Percentiles rank a stretch among this genome's conserved stretches.
Evolutionary conservation across 495 filamentous ascomycete genomes (phyloP).

Genomic region (Aspergillus heteromorphus): DNA sequence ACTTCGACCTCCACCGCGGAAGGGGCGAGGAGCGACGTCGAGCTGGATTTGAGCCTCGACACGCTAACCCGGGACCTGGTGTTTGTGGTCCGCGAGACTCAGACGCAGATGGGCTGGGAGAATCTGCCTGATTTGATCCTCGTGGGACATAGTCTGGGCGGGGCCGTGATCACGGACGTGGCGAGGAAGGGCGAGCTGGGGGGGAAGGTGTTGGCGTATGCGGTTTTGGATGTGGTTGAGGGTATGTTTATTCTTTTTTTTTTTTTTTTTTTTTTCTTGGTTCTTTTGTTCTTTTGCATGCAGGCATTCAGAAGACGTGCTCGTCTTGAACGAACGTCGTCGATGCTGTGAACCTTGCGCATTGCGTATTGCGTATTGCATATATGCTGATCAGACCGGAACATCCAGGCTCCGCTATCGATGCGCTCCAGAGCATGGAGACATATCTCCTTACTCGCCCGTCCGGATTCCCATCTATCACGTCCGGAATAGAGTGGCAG

Average conservation of each 20-base stretch:
- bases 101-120: constrained; percentile 62
- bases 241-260: constrained; percentile 38
- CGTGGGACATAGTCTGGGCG: constrained; percentile 91
- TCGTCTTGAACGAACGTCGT: too few relatives aligned
- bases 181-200: constrained; percentile 64
- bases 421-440: constrained; percentile 94
- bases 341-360: too few relatives aligned
- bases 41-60: constrained; percentile 58
- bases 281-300: too few relatives aligned
- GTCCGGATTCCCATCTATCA: constrained; percentile 63
- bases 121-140: constrained; percentile 69
- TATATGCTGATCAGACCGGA: neutral
- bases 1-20: neutral
- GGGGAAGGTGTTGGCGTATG: constrained; percentile 70
- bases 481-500: constrained; percentile 92
- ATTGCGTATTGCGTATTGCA: too few relatives aligned
- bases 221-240: constrained; percentile 93
- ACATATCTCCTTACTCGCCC: constrained; percentile 84
- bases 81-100: constrained; percentile 59
- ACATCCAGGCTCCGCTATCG: constrained; percentile 60
- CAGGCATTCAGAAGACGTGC: too few relatives aligned
- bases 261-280: too few relatives aligned
- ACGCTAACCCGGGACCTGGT: constrained; percentile 70
- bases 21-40: constrained; percentile 28
- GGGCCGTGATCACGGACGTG: constrained; percentile 87